These are phyloP conservation scores for Pichia sp. DNA, from an alignment of 1,139 yeast genomes.

Conservation along the genomic window DNA sequence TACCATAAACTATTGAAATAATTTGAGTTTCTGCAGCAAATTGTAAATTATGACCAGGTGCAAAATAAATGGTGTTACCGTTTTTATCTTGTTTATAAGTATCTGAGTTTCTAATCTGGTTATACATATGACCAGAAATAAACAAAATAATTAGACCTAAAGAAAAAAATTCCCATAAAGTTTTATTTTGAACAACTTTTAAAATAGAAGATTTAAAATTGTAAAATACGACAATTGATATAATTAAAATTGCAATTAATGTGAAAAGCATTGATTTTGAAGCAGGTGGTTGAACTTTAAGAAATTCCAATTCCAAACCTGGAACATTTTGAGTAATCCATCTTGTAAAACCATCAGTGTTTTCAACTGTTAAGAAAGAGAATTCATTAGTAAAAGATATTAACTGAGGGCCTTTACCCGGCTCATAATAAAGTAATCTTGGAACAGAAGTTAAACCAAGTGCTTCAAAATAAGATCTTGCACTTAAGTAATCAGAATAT, in stretches of 20 bases:
- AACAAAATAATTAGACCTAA: constrained; percentile 62
- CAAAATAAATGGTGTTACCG: constrained; percentile 58
- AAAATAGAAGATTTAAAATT: constrained; percentile 12
- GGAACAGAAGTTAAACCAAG: constrained; percentile 73
- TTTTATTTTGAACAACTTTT: constrained; percentile 19
- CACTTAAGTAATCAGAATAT: constrained; percentile 60
- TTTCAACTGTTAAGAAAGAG: constrained; percentile 30
- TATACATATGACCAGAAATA: constrained; percentile 90
- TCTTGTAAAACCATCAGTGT: constrained; percentile 22
- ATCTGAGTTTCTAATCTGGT: constrained; percentile 73
- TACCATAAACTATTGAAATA: constrained; percentile 56
- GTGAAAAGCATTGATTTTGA: constrained; percentile 5
- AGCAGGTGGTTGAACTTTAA: constrained; percentile 17
- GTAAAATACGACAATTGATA: constrained; percentile 21
- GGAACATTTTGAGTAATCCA: constrained; percentile 14
- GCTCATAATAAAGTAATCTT: constrained; percentile 46
- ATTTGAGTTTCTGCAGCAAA: constrained; percentile 80
- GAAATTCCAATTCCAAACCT: constrained; percentile 14
- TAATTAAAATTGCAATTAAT: constrained; percentile 33
- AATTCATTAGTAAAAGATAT: constrained; percentile 22
- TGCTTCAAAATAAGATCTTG: constrained; percentile 46
- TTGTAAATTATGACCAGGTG: constrained; percentile 65
- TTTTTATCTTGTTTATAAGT: constrained; percentile 52
- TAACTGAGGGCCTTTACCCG: constrained; percentile 27
- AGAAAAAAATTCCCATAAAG: constrained; percentile 32